These are phyloP conservation scores for Wickerhamomyces chaumierensis DNA, from an alignment of 805 yeast genomes.

Conservation along the genomic window DNA sequence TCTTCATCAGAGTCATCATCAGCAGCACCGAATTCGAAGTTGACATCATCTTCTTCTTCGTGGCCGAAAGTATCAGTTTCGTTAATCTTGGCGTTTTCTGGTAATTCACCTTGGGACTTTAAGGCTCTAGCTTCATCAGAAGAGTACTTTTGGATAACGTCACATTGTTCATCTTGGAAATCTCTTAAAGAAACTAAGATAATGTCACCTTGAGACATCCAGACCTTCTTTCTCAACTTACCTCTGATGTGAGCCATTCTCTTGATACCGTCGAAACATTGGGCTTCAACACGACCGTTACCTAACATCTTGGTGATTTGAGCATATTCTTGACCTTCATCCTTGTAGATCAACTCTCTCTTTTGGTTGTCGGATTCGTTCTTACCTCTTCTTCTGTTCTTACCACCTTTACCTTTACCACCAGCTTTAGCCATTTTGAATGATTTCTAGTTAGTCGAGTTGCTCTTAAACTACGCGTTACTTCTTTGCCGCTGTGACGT, in stretches of 20 bases:
- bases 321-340: slow-evolving; percentile 97
- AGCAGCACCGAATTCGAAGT: slow-evolving; percentile 95
- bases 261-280: slow-evolving; percentile 87
- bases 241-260: slow-evolving; percentile 99
- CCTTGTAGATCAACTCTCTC: slow-evolving; percentile 86
- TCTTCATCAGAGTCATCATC: slow-evolving; percentile 70
- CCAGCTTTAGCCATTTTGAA: slow-evolving; percentile 52
- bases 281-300: slow-evolving; percentile 91
- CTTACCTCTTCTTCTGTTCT: slow-evolving; percentile 96
- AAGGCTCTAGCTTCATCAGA: slow-evolving; percentile 97
- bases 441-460: slow-evolving; percentile 22
- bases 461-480: too few relatives aligned
- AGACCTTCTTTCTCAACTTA: slow-evolving; percentile 96
- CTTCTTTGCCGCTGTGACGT: too few relatives aligned
- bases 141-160: slow-evolving; percentile 91
- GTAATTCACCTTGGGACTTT: slow-evolving; percentile 92
- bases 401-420: slow-evolving; percentile 66
- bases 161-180: slow-evolving; percentile 97
- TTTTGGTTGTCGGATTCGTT: slow-evolving; percentile 83
- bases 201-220: slow-evolving; percentile 99
- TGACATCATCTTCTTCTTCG: slow-evolving; percentile 94
- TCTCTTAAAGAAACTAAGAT: slow-evolving; percentile 93
- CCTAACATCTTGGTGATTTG: slow-evolving; percentile 98
- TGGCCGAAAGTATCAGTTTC: slow-evolving; percentile 96
- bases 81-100: slow-evolving; percentile 93